A percentile compares a stretch with the other conserved stretches of the same genome.
Conservation (phyloP, 2,329 filamentous ascomycete species). For the Dendryphion nanum region DNA sequence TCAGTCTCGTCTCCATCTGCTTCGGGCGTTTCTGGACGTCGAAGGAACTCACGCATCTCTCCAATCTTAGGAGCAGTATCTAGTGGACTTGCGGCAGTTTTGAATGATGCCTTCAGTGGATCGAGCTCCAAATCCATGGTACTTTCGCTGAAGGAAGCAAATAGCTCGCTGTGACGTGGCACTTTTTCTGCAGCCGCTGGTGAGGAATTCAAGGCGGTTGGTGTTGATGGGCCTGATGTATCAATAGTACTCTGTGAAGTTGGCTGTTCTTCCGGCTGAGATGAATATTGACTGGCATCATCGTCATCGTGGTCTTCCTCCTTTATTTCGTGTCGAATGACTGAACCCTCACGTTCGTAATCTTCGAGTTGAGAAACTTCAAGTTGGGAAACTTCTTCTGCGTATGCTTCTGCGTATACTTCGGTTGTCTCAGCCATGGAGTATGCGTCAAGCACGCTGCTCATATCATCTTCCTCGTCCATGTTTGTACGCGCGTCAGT, state of each 20-base stretch:
- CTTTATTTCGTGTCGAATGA: constrained; percentile 54
- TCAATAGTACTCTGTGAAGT: constrained; percentile 37
- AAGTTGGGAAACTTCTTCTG: constrained; percentile 42
- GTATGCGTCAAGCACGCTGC: constrained; percentile 58
- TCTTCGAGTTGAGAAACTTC: constrained; percentile 47
- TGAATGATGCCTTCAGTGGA: constrained; percentile 50
- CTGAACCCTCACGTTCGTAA: constrained; percentile 49
- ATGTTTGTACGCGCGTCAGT: constrained; percentile 61
- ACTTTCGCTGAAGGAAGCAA: constrained; percentile 49
- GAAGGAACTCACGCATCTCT: constrained; percentile 38
- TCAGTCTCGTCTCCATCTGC: constrained; percentile 45
- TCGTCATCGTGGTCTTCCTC: constrained; percentile 41
- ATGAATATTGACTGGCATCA: constrained; percentile 57
- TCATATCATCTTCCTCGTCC: constrained; percentile 56
- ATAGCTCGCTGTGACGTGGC: constrained; percentile 43
- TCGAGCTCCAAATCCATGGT: constrained; percentile 56
- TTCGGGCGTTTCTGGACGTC: constrained; percentile 54
- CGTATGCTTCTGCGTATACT: constrained; percentile 54
- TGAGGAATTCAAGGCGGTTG: constrained; percentile 34
- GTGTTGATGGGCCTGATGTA: constrained; percentile 47
- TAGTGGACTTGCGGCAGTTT: constrained; percentile 26
- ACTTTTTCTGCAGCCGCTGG: constrained; percentile 29
- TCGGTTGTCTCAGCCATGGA: constrained; percentile 57
- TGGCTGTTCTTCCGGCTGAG: constrained; percentile 37
- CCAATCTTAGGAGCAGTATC: constrained; percentile 38